phyloP scores from a whole-genome alignment of 2,329 filamentous ascomycete species.

The Neocucurbitaria cava region DNA sequence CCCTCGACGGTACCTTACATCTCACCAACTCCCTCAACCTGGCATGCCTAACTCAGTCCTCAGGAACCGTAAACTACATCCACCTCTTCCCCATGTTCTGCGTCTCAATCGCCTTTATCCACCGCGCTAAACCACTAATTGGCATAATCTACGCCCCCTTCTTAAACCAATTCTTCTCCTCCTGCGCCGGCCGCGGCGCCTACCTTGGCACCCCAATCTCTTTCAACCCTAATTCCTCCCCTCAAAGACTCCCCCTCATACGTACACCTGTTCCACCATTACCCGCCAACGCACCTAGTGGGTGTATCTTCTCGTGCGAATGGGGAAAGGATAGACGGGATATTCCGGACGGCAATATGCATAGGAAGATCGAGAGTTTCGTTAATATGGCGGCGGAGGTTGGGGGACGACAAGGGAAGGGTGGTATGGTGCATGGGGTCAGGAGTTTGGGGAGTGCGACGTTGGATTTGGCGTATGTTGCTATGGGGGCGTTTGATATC shows the following conservation, averaged over 20 bases:
- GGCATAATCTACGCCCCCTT: slow-evolving; percentile 78
- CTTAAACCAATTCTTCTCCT: slow-evolving; percentile 71
- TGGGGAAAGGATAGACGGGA: slow-evolving; percentile 82
- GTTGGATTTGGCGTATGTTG: slow-evolving; percentile 75
- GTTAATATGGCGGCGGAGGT: slow-evolving; percentile 75
- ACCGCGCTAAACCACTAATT: slow-evolving; percentile 66
- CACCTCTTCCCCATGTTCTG: slow-evolving; percentile 84
- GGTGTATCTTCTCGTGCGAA: slow-evolving; percentile 76
- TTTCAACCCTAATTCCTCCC: too few species aligned
- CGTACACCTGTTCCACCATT: slow-evolving; percentile 68
- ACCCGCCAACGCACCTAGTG: slow-evolving; percentile 68
- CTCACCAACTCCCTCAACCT: slow-evolving; percentile 4
- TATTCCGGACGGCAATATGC: slow-evolving; percentile 69
- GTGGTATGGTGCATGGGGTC: slow-evolving; percentile 81
- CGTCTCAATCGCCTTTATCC: slow-evolving; percentile 74
- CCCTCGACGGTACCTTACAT: slow-evolving; percentile 66
- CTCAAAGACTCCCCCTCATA: slow-evolving; percentile 73
- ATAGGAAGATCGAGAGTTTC: slow-evolving; percentile 76
- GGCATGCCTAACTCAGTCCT: too few species aligned
- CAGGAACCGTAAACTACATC: slow-evolving; percentile 77
- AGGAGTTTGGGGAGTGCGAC: slow-evolving; percentile 76
- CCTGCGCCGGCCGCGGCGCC: slow-evolving; percentile 70
- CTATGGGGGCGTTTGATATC: slow-evolving; percentile 78
- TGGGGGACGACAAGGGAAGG: slow-evolving; percentile 67
- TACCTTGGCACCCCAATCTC: slow-evolving; percentile 68